Conservation (phyloP, 441 rosid genomes). For the Jatropha podagrica region DNA sequence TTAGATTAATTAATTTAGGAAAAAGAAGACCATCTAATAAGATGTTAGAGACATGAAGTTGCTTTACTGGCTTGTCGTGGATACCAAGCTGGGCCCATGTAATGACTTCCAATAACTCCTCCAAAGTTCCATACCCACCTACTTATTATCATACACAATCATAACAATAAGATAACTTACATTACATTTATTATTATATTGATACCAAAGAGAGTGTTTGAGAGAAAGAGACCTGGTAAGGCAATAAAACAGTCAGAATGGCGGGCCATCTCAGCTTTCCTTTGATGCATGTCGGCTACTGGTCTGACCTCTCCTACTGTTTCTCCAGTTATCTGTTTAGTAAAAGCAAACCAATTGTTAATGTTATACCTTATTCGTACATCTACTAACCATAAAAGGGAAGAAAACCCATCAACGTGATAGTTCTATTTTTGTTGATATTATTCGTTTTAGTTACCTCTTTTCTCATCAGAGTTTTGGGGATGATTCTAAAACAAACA, state of each 20-base stretch:
- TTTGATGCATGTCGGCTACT: slow-evolving; percentile 96
- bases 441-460: slow-evolving; percentile 46
- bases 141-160: slow-evolving; percentile 11
- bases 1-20: neutral
- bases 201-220: neutral
- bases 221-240: slow-evolving; percentile 66
- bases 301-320: slow-evolving; percentile 85
- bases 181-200: neutral
- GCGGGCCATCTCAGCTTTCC: slow-evolving; percentile 96
- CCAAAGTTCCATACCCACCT: slow-evolving; percentile 98
- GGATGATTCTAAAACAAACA: slow-evolving; percentile 62
- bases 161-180: neutral
- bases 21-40: neutral
- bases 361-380: too few species aligned
- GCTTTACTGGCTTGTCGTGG: slow-evolving; percentile 88
- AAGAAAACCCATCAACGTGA: neutral
- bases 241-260: slow-evolving; percentile 96
- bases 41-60: neutral
- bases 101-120: slow-evolving; percentile 87
- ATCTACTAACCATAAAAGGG: neutral
- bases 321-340: slow-evolving; percentile 76
- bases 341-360: neutral
- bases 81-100: slow-evolving; percentile 98
- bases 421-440: neutral
- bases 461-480: slow-evolving; percentile 85